A percentile compares a stretch with the other conserved stretches of the same genome.
phyloP scores from a whole-genome alignment of 495 filamentous ascomycete species.

The Xanthoparmelia taractica region DNA sequence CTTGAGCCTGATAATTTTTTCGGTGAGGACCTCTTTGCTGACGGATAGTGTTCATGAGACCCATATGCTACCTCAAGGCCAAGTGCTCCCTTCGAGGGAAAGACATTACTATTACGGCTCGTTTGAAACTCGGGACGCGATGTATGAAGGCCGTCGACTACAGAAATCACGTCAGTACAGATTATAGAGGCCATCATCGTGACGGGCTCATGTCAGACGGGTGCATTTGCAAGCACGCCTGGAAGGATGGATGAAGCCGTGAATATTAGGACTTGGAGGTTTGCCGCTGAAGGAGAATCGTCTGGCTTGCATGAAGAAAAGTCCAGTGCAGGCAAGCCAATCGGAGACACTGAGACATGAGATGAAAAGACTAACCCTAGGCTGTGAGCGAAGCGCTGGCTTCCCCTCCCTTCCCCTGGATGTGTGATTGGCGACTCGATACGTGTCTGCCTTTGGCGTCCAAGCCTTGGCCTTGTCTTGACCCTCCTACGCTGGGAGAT shows the following conservation, averaged over 20 bases:
- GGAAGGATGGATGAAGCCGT: conserved; percentile 24
- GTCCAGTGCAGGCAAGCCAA: conserved; percentile 28
- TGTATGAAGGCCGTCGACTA: conserved; percentile 15
- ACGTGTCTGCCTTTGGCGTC: conserved; percentile 5
- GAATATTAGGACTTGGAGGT: conserved; percentile 25
- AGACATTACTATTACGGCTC: conserved; percentile 17
- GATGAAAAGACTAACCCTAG: conserved; percentile 15
- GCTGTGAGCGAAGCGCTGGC: conserved; percentile 20
- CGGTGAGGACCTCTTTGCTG: conserved; percentile 12
- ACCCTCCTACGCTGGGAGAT: not conserved
- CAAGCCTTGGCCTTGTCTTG: conserved; percentile 3
- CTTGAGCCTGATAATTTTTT: conserved; percentile 11
- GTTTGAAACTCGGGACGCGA: conserved; percentile 14
- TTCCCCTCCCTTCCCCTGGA: conserved; percentile 13
- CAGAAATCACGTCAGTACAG: conserved; percentile 20
- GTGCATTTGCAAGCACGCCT: conserved; percentile 7
- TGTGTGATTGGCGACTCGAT: conserved; percentile 16
- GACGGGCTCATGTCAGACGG: conserved; percentile 11
- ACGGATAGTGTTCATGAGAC: conserved; percentile 3
- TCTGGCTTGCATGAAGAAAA: conserved; percentile 38
- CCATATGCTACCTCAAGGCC: conserved; percentile 16
- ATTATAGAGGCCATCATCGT: conserved; percentile 12
- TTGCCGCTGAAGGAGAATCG: conserved; percentile 37
- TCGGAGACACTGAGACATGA: conserved; percentile 1
- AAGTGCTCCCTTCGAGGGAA: conserved; percentile 12